phyloP scores from a whole-genome alignment of 331 rosid species.

The Malus hybrid region DNA sequence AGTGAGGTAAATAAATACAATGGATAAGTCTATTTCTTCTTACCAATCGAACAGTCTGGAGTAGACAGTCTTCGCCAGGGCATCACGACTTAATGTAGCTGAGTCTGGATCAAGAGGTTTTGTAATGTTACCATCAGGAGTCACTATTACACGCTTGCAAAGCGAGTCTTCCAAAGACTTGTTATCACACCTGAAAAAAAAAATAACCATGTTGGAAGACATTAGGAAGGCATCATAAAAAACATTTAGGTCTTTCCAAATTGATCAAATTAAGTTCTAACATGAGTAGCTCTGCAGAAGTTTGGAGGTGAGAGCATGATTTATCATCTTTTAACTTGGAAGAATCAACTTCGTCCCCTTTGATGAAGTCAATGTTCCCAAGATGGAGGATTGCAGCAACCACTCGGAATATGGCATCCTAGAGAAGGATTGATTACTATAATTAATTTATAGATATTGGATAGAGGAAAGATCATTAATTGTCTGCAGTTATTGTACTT shows the following conservation, averaged over 20 bases:
- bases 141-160: conserved; percentile 79
- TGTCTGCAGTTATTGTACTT: background rate
- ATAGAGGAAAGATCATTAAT: conserved; percentile 5
- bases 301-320: conserved; percentile 57
- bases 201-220: conserved; percentile 1
- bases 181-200: conserved; percentile 52
- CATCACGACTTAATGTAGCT: conserved; percentile 77
- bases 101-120: conserved; percentile 60
- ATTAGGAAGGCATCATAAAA: background rate
- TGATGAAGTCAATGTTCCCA: conserved; percentile 63
- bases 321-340: conserved; percentile 71
- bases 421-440: conserved; percentile 13
- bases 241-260: background rate
- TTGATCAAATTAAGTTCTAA: conserved; percentile 25
- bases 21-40: conserved; percentile 6
- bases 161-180: conserved; percentile 65
- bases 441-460: conserved; percentile 7
- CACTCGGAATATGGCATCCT: conserved; percentile 82
- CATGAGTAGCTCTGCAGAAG: conserved; percentile 66
- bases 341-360: conserved; percentile 73
- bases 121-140: conserved; percentile 85
- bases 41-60: conserved; percentile 80
- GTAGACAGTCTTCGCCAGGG: conserved; percentile 72
- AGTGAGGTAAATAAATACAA: background rate
- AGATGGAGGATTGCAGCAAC: conserved; percentile 84